Base-by-base conservation (phyloP, 192 early-diverging fungal genomes). In the Jimgerdemannia flammicorona region DNA sequence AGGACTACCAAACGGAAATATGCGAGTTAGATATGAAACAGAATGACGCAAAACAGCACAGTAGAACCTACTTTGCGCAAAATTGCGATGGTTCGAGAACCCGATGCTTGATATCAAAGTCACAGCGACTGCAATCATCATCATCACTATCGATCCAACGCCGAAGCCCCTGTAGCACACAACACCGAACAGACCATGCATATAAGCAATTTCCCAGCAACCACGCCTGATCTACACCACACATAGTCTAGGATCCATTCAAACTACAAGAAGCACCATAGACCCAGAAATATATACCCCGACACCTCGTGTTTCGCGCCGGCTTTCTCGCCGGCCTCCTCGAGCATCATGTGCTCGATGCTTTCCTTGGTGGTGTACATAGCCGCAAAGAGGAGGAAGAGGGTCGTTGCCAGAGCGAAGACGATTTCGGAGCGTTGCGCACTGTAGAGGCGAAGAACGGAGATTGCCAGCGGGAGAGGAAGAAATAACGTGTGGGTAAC, bases 331-430 rank as follows among this genome's bases (percentile, higher is more conserved):
- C 67, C 67, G 9, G 67, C 67, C 40, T 68, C 82, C 71, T 86
- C 82, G 40, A 89, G 77, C 74, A 89, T 78, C 19, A 87, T 75
- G 74, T 89, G 88, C 73, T 89, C 88, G 19, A 89, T 70, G 49
- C 85, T 84, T 73, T 89, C 88, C 69, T 89, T 89, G 4, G 84
- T 80, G 69, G 81, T 85, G 71, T 87, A 82, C 85, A 89, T 87
- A 14, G 85, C 85, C 40, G 83, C 83, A 69, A 89, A 89, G 67
- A 89, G 67, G 11, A 89, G 78, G 41, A 84, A 89, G 66, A 89
- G 83, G 6, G 81, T 82, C 20, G 78, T 85, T 10, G 77, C 83
- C 66, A 89, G 66, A 18, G 84, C 86, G 76, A 87, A 81, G 66
- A 89, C 72, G 64, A 89, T 79, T 70, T 87, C 86, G 64, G 79